These are phyloP conservation scores for Penicillium paneum DNA, from an alignment of 2,329 filamentous ascomycete species.

Conservation along the genomic window DNA sequence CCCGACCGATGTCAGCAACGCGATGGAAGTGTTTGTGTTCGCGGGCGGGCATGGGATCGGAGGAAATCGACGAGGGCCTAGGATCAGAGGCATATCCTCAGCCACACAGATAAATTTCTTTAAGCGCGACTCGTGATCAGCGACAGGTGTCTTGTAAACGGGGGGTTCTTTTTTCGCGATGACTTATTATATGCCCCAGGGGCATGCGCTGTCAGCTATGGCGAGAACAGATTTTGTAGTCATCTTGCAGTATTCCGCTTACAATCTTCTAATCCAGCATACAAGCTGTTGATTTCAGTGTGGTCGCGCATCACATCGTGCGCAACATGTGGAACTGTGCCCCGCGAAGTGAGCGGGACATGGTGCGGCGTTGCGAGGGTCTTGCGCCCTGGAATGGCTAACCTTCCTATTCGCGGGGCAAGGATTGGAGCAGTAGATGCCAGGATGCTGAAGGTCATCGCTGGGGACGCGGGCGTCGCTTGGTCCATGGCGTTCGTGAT, in stretches of 20 bases:
- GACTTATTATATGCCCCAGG: constrained; percentile 50
- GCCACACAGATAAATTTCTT: constrained; percentile 75
- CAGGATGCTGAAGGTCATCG: constrained; percentile 42
- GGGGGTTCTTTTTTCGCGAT: constrained; percentile 55
- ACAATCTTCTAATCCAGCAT: constrained; percentile 92
- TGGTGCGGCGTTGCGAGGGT: constrained; percentile 80
- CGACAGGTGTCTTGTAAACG: constrained; percentile 50
- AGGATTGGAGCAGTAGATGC: constrained; percentile 34
- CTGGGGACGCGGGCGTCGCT: constrained; percentile 18
- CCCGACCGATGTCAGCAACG: constrained; percentile 81
- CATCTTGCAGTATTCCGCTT: constrained; percentile 37
- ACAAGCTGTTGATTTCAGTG: constrained; percentile 65
- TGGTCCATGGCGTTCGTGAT: constrained; percentile 29
- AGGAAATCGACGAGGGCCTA: constrained; percentile 75
- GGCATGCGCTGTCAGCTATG: constrained; percentile 31
- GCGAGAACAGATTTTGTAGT: too few relatives aligned
- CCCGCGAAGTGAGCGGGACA: constrained; percentile 75
- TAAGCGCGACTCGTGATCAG: constrained; percentile 55
- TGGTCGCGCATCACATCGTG: constrained; percentile 73
- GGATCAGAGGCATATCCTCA: constrained; percentile 61
- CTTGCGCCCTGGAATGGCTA: constrained; percentile 62
- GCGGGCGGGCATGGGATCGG: constrained; percentile 66
- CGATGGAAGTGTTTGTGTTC: constrained; percentile 68
- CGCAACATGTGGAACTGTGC: constrained; percentile 80
- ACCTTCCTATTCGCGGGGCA: constrained; percentile 62